Evolutionary conservation across 257 asterid genomes (phyloP), one percentile per base, ranked within the genome.

Genomic region (Nicotiana tabacum): DNA sequence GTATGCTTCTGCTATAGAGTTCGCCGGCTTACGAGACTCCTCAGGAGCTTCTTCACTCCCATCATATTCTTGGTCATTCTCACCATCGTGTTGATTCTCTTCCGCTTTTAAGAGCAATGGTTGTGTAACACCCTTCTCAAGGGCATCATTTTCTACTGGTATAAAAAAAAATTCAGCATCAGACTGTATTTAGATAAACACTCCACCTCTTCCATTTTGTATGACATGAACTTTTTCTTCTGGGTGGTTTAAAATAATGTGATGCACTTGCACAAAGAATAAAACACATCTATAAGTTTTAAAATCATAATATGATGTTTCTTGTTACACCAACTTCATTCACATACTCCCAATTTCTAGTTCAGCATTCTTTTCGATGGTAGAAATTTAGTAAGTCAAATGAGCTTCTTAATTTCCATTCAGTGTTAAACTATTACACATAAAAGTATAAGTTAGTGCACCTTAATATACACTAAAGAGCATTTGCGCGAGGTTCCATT

Each of bases 11-110:
- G 83, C 91, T 21, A 94, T 88, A 8, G 98, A 94, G 90, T 90
- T 94, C 80, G 97, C 99, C 39, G 99, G 91, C 83, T 39, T 81
- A 57, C 91, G 97, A 89, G 97, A 89, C 56, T 96, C 97, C 85
- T 94, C 96, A 9, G 84, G 56, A 86, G 97, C 92, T 88, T 94
- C 97, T 89, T 94, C 99, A 86, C 98, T 96, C 69, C 11, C 93
- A 77, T 93, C 99, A 88, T 82, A 89, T 78, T 92, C 97, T 86
- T 91, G 90, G 81, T 93, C 95, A 39, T 70, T 90, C 48, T 92
- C 98, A 78, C 86, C 94, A 82, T 91, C 91, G 85, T 90, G 89
- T 61, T 86, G 90, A 66, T 85, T 83, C 77, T 89, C 94, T 39
- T 85, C 83, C 33, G 92, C 79, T 64, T 90, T 58, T 85, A 87